phyloP scores from a whole-genome alignment of 352 stramenopile genomes.

The Pythium pectinolyticum region DNA sequence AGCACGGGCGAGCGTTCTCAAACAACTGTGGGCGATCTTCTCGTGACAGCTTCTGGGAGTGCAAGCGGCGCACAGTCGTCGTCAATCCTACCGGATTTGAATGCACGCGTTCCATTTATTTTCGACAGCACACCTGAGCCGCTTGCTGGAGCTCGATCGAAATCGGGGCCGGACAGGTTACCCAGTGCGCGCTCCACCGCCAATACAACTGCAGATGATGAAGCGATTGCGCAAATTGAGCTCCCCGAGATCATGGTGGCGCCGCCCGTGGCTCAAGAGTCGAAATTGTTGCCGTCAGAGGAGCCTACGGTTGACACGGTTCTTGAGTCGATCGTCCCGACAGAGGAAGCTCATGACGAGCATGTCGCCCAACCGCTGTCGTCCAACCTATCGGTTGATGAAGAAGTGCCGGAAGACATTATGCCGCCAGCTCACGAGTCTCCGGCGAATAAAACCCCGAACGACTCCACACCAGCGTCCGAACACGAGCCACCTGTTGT shows the following conservation, averaged over 20 bases:
- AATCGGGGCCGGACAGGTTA: conserved; percentile 9
- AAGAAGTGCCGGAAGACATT: not conserved
- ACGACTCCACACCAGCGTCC: not conserved
- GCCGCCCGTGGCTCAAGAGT: not conserved
- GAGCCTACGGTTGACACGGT: not conserved
- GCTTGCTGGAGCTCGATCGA: not conserved
- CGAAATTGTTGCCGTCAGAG: not conserved
- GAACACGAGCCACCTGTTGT: not conserved
- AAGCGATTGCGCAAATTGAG: conserved; percentile 21
- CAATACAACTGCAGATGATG: conserved; percentile 1
- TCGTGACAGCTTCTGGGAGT: conserved; percentile 1
- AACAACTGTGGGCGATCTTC: not conserved
- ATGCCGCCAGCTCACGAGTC: not conserved
- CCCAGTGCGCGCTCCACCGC: not conserved
- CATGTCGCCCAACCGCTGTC: not conserved
- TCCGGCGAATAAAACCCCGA: not conserved
- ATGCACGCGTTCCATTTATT: conserved; percentile 27
- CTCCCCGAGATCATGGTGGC: not conserved
- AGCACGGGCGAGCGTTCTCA: not conserved
- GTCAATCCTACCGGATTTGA: conserved; percentile 25
- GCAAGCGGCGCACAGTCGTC: conserved; percentile 12
- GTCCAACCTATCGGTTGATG: not conserved
- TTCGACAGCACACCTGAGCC: conserved; percentile 22
- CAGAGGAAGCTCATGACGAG: not conserved
- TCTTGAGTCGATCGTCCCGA: not conserved